A percentile compares a stretch with the other conserved stretches of the same genome.
phyloP scores from a whole-genome alignment of 208 protist genomes.

The Wallacemonas sp. region DNA sequence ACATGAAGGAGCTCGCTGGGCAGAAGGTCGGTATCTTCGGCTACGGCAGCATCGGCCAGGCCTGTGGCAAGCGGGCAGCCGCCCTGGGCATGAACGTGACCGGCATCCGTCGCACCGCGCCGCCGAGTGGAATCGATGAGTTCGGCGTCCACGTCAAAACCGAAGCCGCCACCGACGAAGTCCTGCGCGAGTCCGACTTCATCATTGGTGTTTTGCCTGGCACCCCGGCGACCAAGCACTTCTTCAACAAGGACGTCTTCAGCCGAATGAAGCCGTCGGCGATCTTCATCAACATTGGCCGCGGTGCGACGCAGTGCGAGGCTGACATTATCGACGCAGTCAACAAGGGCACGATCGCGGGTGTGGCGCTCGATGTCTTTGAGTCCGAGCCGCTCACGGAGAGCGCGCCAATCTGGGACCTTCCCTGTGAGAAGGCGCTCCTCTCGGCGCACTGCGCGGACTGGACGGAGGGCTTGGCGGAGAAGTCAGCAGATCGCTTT shows the following conservation, averaged over 20 bases:
- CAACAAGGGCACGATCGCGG: slow-evolving; percentile 54
- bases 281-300: slow-evolving; percentile 89
- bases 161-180: slow-evolving; percentile 47
- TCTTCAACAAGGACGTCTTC: slow-evolving; percentile 83
- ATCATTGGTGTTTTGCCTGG: slow-evolving; percentile 83
- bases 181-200: slow-evolving; percentile 77
- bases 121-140: slow-evolving; percentile 38
- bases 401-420: slow-evolving; percentile 62
- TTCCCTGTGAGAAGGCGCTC: slow-evolving; percentile 71
- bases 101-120: slow-evolving; percentile 56
- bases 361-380: slow-evolving; percentile 83
- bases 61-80: slow-evolving; percentile 36
- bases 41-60: slow-evolving; percentile 82
- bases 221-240: slow-evolving; percentile 57
- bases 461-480: slow-evolving; percentile 31
- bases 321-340: slow-evolving; percentile 66
- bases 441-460: slow-evolving; percentile 68
- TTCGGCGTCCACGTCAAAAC: slow-evolving; percentile 54
- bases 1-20: slow-evolving; percentile 48
- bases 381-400: slow-evolving; percentile 70
- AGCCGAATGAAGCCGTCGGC: slow-evolving; percentile 75
- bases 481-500: slow-evolving; percentile 29
- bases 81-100: slow-evolving; percentile 78
- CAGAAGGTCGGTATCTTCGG: slow-evolving; percentile 80
- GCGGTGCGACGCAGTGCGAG: slow-evolving; percentile 71